Base-by-base conservation (phyloP, 352 stramenopile species). In the Pythium pyrilobum region DNA sequence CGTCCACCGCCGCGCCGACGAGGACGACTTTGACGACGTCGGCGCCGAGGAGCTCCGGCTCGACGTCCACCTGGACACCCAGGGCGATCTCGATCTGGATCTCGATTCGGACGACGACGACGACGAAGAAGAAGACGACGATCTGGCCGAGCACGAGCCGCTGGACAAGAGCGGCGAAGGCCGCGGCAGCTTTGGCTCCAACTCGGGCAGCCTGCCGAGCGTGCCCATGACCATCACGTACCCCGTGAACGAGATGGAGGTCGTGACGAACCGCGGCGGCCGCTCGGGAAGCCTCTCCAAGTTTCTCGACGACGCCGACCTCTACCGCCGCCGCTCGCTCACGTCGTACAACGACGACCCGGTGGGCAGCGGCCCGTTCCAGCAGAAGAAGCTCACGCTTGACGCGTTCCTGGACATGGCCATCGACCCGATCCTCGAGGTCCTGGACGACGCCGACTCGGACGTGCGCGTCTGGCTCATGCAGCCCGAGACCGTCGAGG, bases 361-460 rank as follows among this genome's bases (percentile, higher is more conserved):
- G 18, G 51, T 85, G 16, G 73, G 81, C 45, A 43, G 58, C 9
- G 43, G 48, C 7, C 62, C 61, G 1, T 47, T 85, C 37, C 69
- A 67, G 39, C 69, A 87, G 20, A 89, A 92, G 64, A 77, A 71
- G 42, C 83, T 89, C 66, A 89, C 67, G 5, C 67, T 94, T 11
- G 34, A 62, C 1, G 66, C 69, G 16, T 87, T 94, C 52, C 53
- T 94, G 25, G 72, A 85, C 48, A 89, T 94, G 76, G 77, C 79
- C 40, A 90, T 94, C 50, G 84, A 94, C 49, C 78, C 81, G 23
- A 86, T 94, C 28, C 75, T 92, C 39, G 84, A 94, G 66, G 83
- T 89, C 50, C 54, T 94, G 10, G 84, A 94, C 52, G 84, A 94
- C 60, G 78, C 78, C 5, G 84, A 94, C 69, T 92, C 81, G 46